Evolutionary conservation across 2,329 filamentous ascomycete species (phyloP).

Genomic region (Xylaria sp.): DNA sequence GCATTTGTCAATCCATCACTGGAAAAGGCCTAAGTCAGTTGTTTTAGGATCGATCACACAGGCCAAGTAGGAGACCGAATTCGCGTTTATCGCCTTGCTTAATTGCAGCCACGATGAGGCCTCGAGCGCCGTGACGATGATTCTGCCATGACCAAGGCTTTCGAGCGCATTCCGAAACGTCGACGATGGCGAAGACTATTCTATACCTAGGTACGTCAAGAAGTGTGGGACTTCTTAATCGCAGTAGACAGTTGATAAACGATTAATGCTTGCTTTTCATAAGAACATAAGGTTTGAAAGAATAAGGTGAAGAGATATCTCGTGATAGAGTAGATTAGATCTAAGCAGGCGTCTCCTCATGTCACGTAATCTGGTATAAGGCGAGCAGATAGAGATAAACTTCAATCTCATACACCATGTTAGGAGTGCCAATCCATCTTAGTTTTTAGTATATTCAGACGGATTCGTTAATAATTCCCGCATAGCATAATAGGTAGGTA

Average conservation of each 20-base stretch:
- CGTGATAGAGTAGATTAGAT: neutral
- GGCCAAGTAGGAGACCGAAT: constrained; percentile 13
- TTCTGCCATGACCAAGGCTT: constrained; percentile 3
- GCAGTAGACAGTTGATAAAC: no score
- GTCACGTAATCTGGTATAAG: neutral
- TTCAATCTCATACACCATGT: neutral
- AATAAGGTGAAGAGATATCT: neutral
- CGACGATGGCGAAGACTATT: no score
- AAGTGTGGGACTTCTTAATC: no score
- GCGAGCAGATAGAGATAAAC: neutral
- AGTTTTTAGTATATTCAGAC: neutral
- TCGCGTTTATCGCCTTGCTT: neutral
- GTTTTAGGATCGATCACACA: constrained; percentile 12
- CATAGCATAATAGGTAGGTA: neutral
- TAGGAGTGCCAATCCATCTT: neutral
- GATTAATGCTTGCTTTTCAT: no score
- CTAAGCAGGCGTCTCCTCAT: neutral
- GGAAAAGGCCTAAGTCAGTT: constrained; percentile 15
- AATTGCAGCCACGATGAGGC: constrained; percentile 14
- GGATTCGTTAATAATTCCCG: neutral
- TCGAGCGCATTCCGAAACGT: no score
- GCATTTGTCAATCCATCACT: constrained; percentile 22
- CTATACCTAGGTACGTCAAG: no score
- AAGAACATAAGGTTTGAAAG: neutral
- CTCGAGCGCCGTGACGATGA: constrained; percentile 22